These are phyloP conservation scores for Rubroshorea leprosula DNA, from an alignment of 345 rosid species.

Conservation along the genomic window DNA sequence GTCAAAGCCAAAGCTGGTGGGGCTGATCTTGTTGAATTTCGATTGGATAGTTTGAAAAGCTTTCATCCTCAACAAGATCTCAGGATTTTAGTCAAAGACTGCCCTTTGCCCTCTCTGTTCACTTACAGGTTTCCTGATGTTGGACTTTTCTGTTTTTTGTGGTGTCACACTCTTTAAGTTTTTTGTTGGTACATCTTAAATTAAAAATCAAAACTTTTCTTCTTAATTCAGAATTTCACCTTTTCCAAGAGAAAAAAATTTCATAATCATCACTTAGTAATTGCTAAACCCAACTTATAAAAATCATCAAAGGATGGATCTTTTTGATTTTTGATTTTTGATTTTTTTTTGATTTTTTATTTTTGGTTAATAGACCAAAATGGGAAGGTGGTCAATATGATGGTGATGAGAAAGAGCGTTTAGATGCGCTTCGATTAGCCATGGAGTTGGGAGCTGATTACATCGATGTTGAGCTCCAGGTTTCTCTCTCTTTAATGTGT, in stretches of 20 bases:
- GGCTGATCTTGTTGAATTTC: constrained; percentile 83
- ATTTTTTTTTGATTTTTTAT: constrained; percentile 17
- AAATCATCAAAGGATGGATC: constrained; percentile 2
- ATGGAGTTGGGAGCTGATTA: constrained; percentile 95
- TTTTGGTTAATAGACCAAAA: constrained; percentile 57
- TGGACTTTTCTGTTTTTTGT: too few species aligned
- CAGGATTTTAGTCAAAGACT: constrained; percentile 40
- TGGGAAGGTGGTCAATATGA: constrained; percentile 97
- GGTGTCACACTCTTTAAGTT: too few species aligned
- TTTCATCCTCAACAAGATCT: constrained; percentile 46
- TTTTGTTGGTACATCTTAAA: too few species aligned
- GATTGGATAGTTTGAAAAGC: constrained; percentile 61
- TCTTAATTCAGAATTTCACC: too few species aligned
- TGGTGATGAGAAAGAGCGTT: constrained; percentile 68
- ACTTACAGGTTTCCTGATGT: too few species aligned
- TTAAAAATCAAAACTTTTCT: too few species aligned
- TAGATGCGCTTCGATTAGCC: constrained; percentile 65
- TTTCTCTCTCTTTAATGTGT: constrained; percentile 21
- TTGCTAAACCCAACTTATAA: too few species aligned
- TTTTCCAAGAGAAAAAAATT: too few species aligned
- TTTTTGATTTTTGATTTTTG: too few species aligned
- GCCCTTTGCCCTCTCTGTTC: constrained; percentile 73
- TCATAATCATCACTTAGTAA: too few species aligned
- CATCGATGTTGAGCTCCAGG: constrained; percentile 93
- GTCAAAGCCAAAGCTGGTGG: constrained; percentile 54